Base-by-base conservation (phyloP, 2,329 filamentous ascomycete species). In the Karstenula rhodostoma region DNA sequence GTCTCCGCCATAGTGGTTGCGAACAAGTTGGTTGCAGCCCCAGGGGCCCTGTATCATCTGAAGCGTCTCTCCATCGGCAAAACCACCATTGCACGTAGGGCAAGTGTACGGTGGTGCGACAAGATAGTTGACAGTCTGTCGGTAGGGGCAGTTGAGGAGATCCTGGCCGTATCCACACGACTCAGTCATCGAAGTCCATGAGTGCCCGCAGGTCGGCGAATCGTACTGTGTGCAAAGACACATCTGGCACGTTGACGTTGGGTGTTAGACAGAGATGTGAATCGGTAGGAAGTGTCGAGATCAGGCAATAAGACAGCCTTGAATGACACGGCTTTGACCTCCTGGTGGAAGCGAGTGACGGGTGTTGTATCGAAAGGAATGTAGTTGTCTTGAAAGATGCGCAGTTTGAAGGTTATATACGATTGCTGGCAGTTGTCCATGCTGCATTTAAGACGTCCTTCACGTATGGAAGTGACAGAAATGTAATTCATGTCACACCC, bases 141-240 rank as follows among this genome's bases (percentile, higher is more conserved):
- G 80, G 56, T 75, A 64, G 9, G 77, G 77, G 62, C 81, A 82
- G 59, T 66, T 80, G 40, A 79, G 64, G 19, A 83, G 74, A 57
- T 82, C 77, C 25, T 71, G 72, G 40, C 73, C 70, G 35, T 71
- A 72, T 5, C 69, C 72, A 68, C 84, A 86, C 9, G 81, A 78
- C 13, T 77, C 70, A 25, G 72, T 73, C 64, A 86, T 80, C 25
- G 77, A 79, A 56, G 84, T 70, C 82, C 83, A 86, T 29, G 78
- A 73, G 63, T 85, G 83, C 8, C 70, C 68, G 69, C 84, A 86
- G 52, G 73, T 77, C 7, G 73, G 71, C 0, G 82, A 83, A 65
- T 79, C 77, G 73, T 79, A 83, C 52, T 78, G 74, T 17, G 77
- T 76, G 33, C 79, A 80, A 29, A 73, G 72, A 69, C 84, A 86